These are phyloP conservation scores for Verticillium tricorpus DNA, from an alignment of 2,329 filamentous ascomycete genomes.

Conservation along the genomic window DNA sequence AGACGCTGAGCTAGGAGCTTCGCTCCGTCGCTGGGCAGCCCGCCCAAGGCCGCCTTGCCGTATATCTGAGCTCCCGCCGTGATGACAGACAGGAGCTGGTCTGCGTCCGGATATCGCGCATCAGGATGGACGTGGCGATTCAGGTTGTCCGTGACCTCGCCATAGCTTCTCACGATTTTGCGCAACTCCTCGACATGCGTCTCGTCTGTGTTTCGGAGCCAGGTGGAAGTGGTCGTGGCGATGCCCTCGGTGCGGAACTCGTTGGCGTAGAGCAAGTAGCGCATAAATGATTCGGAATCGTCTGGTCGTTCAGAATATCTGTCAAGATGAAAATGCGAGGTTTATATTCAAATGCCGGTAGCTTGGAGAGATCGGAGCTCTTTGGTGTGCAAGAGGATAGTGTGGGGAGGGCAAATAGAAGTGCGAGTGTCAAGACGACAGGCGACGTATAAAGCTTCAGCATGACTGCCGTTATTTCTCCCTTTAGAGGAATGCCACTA, in stretches of 20 bases:
- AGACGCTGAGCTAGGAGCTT: constrained; percentile 30
- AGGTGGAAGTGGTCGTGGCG: constrained; percentile 39
- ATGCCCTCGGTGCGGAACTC: constrained; percentile 38
- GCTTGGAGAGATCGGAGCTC: too few relatives aligned
- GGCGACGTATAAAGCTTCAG: too few relatives aligned
- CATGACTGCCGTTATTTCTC: too few relatives aligned
- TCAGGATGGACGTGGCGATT: constrained; percentile 41
- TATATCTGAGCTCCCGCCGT: constrained; percentile 24
- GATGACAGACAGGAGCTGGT: constrained; percentile 28
- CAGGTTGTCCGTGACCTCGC: constrained; percentile 38
- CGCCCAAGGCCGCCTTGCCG: constrained; percentile 23
- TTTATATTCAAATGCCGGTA: constrained; percentile 10
- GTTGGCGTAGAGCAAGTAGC: constrained; percentile 39
- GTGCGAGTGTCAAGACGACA: too few relatives aligned
- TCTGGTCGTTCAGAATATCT: constrained; percentile 40
- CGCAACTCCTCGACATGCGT: constrained; percentile 28
- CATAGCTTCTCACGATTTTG: constrained; percentile 36
- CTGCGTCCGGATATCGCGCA: constrained; percentile 31
- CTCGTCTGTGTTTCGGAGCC: constrained; percentile 35
- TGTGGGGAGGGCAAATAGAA: too few relatives aligned
- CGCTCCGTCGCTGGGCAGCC: constrained; percentile 29
- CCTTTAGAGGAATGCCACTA: too few relatives aligned
- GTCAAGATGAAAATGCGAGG: constrained; percentile 33
- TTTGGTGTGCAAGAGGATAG: too few relatives aligned
- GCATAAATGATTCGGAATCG: constrained; percentile 36